Evolutionary conservation across 441 rosid species (phyloP).

Genomic region (Aleurites moluccanus): DNA sequence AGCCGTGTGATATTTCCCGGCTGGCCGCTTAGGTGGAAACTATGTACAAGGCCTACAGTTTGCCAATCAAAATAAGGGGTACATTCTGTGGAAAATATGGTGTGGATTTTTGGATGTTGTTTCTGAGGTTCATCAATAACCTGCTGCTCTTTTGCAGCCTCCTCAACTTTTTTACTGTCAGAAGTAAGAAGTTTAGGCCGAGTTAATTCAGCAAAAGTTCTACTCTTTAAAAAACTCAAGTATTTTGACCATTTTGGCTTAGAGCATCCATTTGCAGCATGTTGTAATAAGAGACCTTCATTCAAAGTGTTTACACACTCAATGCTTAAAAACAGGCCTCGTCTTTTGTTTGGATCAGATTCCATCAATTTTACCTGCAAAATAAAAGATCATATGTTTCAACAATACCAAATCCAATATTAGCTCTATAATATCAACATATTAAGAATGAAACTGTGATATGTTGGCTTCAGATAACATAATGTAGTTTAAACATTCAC

Average conservation of each 20-base stretch:
- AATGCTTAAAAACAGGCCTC: conserved; percentile 58
- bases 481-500: neutral
- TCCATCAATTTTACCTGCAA: conserved; percentile 72
- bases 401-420: neutral
- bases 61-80: conserved; percentile 97
- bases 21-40: conserved; percentile 88
- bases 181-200: conserved; percentile 61
- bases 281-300: conserved; percentile 82
- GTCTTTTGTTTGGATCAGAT: conserved; percentile 56
- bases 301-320: conserved; percentile 91
- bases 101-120: conserved; percentile 80
- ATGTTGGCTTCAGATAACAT: conserved; percentile 3
- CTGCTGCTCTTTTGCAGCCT: conserved; percentile 34
- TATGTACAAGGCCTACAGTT: conserved; percentile 93
- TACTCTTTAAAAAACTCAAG: conserved; percentile 93
- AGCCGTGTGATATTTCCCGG: conserved; percentile 95
- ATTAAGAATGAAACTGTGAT: neutral
- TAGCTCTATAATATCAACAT: neutral
- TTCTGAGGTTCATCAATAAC: conserved; percentile 43
- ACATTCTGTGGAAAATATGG: conserved; percentile 94
- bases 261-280: conserved; percentile 74
- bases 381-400: conserved; percentile 11
- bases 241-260: conserved; percentile 89
- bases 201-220: conserved; percentile 79
- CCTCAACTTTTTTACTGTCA: conserved; percentile 36